Evolutionary conservation across 106 monocot species (phyloP).

Genomic region (Platanthera guangdongensis): DNA sequence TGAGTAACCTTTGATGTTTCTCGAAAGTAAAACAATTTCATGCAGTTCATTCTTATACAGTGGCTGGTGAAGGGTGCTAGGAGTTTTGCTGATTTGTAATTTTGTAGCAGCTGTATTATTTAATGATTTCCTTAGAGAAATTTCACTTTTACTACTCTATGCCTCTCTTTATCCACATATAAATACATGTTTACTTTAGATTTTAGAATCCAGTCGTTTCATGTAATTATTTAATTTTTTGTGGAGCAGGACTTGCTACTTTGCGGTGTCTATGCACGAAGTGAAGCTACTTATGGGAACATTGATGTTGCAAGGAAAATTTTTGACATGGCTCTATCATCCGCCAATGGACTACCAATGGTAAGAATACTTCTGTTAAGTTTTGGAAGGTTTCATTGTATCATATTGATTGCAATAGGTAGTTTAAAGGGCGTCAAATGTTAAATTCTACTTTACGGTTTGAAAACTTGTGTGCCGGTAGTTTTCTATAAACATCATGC

Average conservation of each 20-base stretch:
- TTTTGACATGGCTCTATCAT: conserved; percentile 85
- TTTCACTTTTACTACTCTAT: neutral
- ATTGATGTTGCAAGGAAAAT: conserved; percentile 78
- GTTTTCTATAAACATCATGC: neutral
- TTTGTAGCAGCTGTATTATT: neutral
- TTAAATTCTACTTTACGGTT: neutral
- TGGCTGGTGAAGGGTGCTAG: neutral
- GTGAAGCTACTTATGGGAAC: conserved; percentile 69
- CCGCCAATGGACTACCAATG: conserved; percentile 47
- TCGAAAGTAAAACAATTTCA: neutral
- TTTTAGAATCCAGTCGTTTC: neutral
- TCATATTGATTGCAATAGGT: neutral
- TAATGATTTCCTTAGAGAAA: neutral
- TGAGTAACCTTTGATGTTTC: neutral
- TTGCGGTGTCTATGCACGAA: conserved; percentile 85
- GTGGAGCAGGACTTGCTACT: conserved; percentile 67
- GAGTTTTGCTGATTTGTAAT: neutral
- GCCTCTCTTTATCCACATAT: neutral
- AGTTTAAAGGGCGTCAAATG: neutral
- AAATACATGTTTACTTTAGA: neutral
- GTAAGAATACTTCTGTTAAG: conserved; percentile 22
- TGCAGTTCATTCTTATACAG: neutral
- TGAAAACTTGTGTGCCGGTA: neutral
- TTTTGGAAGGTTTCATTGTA: neutral
- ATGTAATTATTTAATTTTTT: conserved; percentile 2